Evolutionary conservation across 164 flowering plant genomes (phyloP).

Genomic region (Aristolochia californica): DNA sequence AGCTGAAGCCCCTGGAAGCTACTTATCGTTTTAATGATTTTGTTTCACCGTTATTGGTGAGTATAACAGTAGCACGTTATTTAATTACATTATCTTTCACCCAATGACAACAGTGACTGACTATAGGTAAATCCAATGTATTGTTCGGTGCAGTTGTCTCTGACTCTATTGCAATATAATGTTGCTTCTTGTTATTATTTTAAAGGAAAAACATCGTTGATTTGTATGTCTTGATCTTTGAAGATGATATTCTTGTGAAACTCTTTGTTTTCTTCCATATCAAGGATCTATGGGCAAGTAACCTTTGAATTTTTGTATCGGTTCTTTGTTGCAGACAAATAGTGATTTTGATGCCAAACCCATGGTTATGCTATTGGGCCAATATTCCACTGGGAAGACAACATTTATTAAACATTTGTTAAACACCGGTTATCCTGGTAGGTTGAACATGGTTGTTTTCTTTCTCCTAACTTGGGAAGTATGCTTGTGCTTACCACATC

Average conservation of each 20-base stretch:
- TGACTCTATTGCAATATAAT: too few relatives aligned
- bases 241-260: too few relatives aligned
- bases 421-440: constrained; percentile 72
- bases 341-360: constrained; percentile 99
- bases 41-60: constrained; percentile 81
- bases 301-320: too few relatives aligned
- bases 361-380: constrained; percentile 99
- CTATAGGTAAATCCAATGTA: background rate
- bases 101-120: too few relatives aligned
- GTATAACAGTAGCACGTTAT: constrained; percentile 8
- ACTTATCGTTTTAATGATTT: constrained; percentile 86
- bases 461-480: background rate
- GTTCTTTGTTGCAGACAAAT: constrained; percentile 41
- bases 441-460: constrained; percentile 8
- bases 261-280: too few relatives aligned
- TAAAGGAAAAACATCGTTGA: too few relatives aligned
- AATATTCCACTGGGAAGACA: constrained; percentile 98
- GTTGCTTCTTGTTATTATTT: too few relatives aligned
- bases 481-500: constrained; percentile 2
- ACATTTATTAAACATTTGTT: constrained; percentile 93
- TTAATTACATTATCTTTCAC: constrained; percentile 1
- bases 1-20: constrained; percentile 85
- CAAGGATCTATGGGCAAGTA: too few relatives aligned
- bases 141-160: background rate
- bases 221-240: too few relatives aligned